These are phyloP conservation scores for Auriscalpium vulgare DNA, from an alignment of 768 basidiomycete genomes.

Conservation along the genomic window DNA sequence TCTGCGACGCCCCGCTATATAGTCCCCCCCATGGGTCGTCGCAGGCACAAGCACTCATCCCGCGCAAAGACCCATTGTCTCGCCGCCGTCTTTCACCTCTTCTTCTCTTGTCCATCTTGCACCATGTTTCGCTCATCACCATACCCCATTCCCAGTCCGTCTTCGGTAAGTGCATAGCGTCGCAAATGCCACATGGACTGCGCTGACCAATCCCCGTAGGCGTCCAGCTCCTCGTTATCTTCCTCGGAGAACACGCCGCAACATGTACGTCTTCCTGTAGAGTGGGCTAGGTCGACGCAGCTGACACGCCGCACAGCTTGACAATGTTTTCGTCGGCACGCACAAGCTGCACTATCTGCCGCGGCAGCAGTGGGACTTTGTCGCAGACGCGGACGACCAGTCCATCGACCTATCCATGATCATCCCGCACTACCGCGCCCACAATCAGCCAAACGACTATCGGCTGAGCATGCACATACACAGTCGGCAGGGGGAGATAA, in stretches of 20 bases:
- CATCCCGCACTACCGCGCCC: slow-evolving; percentile 73
- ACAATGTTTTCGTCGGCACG: slow-evolving; percentile 1
- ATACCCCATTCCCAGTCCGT: background rate
- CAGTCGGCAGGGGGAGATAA: slow-evolving; percentile 44
- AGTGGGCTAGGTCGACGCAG: background rate
- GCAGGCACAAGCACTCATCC: background rate
- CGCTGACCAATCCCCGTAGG: background rate
- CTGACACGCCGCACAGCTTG: background rate
- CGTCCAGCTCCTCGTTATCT: background rate
- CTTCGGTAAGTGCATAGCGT: background rate
- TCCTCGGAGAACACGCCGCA: background rate
- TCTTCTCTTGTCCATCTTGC: background rate
- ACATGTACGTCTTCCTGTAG: background rate
- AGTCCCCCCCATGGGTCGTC: background rate
- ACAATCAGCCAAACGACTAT: slow-evolving; percentile 62
- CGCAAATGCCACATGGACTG: background rate
- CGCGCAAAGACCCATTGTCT: background rate
- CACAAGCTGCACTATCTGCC: slow-evolving; percentile 16
- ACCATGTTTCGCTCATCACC: background rate
- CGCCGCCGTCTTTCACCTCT: background rate
- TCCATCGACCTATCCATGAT: slow-evolving; percentile 60
- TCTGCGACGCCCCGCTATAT: background rate
- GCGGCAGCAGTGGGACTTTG: slow-evolving; percentile 47
- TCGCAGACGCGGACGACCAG: slow-evolving; percentile 42
- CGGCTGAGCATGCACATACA: slow-evolving; percentile 64